Percentiles rank a stretch among this genome's conserved stretches.
Evolutionary conservation across 805 yeast genomes (phyloP).

Genomic region (Candida takata): DNA sequence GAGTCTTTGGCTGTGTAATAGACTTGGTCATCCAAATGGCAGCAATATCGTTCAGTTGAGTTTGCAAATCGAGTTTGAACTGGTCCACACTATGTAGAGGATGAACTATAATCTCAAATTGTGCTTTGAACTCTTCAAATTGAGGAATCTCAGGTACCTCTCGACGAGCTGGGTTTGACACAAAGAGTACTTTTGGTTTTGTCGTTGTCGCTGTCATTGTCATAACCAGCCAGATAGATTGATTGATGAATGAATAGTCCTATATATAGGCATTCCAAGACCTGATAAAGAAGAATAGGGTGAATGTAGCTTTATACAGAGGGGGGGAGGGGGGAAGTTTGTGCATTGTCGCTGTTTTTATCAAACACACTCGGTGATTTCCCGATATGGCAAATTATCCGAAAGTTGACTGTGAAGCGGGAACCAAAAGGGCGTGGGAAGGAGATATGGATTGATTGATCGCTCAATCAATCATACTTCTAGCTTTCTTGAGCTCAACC

Average conservation of each 20-base stretch:
- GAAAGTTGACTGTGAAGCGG: not conserved
- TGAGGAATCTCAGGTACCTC: conserved; percentile 44
- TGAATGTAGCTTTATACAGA: too few species aligned
- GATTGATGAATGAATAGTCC: too few species aligned
- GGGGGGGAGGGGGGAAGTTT: too few species aligned
- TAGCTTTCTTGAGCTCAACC: too few species aligned
- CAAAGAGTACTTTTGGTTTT: conserved; percentile 13
- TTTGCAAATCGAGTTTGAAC: conserved; percentile 33
- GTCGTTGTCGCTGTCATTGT: conserved; percentile 11
- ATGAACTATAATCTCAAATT: conserved; percentile 28
- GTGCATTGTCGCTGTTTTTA: too few species aligned
- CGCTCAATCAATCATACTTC: too few species aligned
- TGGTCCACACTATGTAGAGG: conserved; percentile 26
- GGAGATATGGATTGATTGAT: too few species aligned
- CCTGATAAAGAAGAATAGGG: too few species aligned
- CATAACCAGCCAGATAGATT: too few species aligned
- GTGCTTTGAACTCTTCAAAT: conserved; percentile 33
- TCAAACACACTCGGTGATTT: not conserved
- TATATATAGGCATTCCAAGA: too few species aligned
- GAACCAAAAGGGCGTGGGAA: too few species aligned
- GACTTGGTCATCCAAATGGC: conserved; percentile 54
- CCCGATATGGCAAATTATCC: conserved; percentile 3
- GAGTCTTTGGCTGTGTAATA: conserved; percentile 36
- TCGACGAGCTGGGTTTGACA: conserved; percentile 23
- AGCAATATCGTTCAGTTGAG: conserved; percentile 31